Conservation (phyloP, 202 grass and related monocot genomes). For the Eragrostis tef region DNA sequence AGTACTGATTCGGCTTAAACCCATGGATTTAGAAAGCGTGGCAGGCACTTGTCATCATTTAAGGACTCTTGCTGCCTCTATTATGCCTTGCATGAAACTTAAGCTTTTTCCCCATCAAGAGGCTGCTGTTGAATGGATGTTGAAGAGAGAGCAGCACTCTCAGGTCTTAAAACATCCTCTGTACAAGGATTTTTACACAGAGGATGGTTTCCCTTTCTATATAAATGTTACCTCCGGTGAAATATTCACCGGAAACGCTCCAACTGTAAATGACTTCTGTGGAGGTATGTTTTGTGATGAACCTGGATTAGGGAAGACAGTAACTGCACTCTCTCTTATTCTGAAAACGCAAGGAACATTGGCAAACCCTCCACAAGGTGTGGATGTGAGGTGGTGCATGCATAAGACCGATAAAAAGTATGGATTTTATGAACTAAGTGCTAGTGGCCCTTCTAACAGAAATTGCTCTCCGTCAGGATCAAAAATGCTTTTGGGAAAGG, state of each 20-base stretch:
- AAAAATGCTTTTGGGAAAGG: constrained; percentile 47
- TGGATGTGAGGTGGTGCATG: constrained; percentile 77
- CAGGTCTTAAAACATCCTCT: constrained; percentile 67
- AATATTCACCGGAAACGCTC: constrained; percentile 59
- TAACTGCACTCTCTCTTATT: constrained; percentile 92
- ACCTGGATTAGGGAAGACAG: constrained; percentile 95
- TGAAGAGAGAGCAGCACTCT: constrained; percentile 61
- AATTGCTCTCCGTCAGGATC: constrained; percentile 45
- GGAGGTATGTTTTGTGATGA: constrained; percentile 99
- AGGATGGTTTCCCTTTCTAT: constrained; percentile 77
- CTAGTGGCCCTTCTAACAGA: constrained; percentile 45
- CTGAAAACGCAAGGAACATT: constrained; percentile 86
- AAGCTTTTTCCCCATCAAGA: constrained; percentile 97
- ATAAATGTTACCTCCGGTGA: constrained; percentile 83
- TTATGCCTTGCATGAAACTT: constrained; percentile 95
- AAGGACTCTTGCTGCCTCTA: constrained; percentile 64
- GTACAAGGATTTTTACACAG: constrained; percentile 72
- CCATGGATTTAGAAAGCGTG: constrained; percentile 74
- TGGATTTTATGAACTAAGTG: constrained; percentile 83
- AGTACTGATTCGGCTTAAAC: constrained; percentile 61
- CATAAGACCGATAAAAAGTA: constrained; percentile 76
- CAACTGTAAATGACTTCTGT: constrained; percentile 70
- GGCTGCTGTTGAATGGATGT: constrained; percentile 91
- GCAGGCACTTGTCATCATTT: constrained; percentile 80
- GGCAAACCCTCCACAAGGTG: constrained; percentile 67